Base-by-base conservation (phyloP, 495 filamentous ascomycete genomes). In the Aspergillus indologenus region DNA sequence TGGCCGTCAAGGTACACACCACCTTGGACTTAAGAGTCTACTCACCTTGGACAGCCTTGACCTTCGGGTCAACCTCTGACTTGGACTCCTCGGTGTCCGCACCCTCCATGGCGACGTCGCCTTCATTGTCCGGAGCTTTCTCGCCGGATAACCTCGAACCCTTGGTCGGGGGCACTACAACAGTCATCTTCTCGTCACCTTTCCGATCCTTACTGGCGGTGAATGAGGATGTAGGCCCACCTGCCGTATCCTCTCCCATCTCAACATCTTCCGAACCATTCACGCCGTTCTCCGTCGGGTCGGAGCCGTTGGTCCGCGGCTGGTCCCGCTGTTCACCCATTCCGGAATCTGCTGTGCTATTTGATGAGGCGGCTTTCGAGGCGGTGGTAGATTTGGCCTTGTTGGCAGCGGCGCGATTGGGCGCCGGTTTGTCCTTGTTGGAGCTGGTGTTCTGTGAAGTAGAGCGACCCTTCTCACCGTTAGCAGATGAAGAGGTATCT, bases 121-220 rank as follows among this genome's bases (percentile, higher is more conserved):
- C 88, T 67, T 91, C 87, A 60, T 81, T 76, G 63, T 88, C 87
- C 68, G 82, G 60, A 68, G 70, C 63, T 52, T 68, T 58, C 71
- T 82, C 75, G 75, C 82, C 69, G 78, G 78, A 83, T 62, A 84
- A 77, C 77, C 85, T 90, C 67, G 82, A 80, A 70, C 81, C 76
- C 75, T 91, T 92, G 61, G 87, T 84, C 58, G 87, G 88, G 58
- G 89, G 89, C 54, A 92, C 88, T 71, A 91, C 89, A 65, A 92
- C 88, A 56, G 89, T 92, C 88, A 92, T 92, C 78, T 88, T 83
- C 69, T 86, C 84, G 73, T 90, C 85, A 70, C 87, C 87, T 77
- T 90, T 85, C 78, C 88, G 86, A 61, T 81, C 84, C 77, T 85
- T 89, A 57, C 76, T 77, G 71, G 81, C 68, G 70, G 74, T 75